A percentile compares a stretch with the other conserved stretches of the same genome.
phyloP scores from a whole-genome alignment of 1,284 basidiomycete species.

The Porogramme epimiltina region DNA sequence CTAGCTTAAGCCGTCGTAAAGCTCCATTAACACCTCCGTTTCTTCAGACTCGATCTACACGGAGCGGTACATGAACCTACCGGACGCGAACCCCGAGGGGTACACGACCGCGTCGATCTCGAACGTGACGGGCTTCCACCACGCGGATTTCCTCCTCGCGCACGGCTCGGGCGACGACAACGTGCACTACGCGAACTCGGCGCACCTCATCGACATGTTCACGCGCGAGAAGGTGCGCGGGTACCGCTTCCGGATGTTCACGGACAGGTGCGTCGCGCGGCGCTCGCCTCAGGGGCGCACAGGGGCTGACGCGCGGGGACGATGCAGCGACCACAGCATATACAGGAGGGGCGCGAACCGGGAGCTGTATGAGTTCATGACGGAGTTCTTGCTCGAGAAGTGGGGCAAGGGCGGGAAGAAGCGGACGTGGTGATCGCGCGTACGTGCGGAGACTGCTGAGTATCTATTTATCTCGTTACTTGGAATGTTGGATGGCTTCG shows the following conservation, averaged over 20 bases:
- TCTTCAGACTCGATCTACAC: constrained; percentile 83
- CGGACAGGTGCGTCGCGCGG: constrained; percentile 70
- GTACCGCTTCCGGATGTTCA: constrained; percentile 95
- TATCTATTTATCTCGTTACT: neutral
- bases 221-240: constrained; percentile 75
- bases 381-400: constrained; percentile 80
- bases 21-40: too few relatives aligned
- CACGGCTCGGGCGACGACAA: constrained; percentile 96
- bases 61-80: constrained; percentile 95
- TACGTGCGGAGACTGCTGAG: neutral
- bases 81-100: constrained; percentile 74
- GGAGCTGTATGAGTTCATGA: constrained; percentile 89
- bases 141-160: constrained; percentile 81
- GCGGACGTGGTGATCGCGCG: constrained; percentile 13
- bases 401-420: constrained; percentile 86
- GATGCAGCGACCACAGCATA: constrained; percentile 79
- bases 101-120: constrained; percentile 86
- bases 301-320: neutral
- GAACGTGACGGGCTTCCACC: constrained; percentile 82
- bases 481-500: neutral
- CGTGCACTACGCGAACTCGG: constrained; percentile 91
- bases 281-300: neutral
- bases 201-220: constrained; percentile 90
- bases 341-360: constrained; percentile 71
- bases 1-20: neutral